Base-by-base conservation (phyloP, 805 yeast genomes). In the Metschnikowia baotianmanensis region DNA sequence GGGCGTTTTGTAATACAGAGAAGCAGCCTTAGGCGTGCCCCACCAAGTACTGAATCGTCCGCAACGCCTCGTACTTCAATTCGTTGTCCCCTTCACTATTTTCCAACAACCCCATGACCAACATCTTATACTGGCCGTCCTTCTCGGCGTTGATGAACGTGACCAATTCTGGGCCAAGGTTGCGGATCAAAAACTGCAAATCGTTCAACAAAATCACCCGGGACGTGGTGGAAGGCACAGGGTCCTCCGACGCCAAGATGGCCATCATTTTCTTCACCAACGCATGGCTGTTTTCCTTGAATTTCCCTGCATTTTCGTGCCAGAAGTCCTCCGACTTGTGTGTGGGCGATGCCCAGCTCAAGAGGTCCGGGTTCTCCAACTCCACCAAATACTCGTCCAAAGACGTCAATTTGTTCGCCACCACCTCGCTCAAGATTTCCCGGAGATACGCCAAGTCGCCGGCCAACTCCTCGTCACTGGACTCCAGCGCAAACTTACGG, bases 41-140 rank as follows among this genome's bases (percentile, higher is more conserved):
- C 39, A 93, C 95, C 55, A 93, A 78, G 42, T 83, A 77, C 69
- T 93, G 99, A n/a, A 96, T 87, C 4, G 97, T 89, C 62, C 86
- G 87, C 58, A 93, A 76, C 2, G 98, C 98, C 69, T 91, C 96
- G 60, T 84, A 93, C 60, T 91, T 86, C 51, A 93, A 90, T 58
- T 87, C 93, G 17, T 90, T 76, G 61, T 89, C 90, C 30, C 82
- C 77, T 43, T 82, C 79, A 56, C 78, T 80, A 43, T 62, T 59
- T 20, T 68, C 75, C 80, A 93, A 81, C 48, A 89, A 72, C 46
- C 77, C 77, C 98, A 93, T 91, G 42, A 93, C 78, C 61, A 80
- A 78, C 17, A 84, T 69, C 71, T 93, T 93, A 50, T 69, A 67
- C 40, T 62, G 83, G 72, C 54, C 87, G 77, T 48, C 66, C 59